Conservation (phyloP, 352 stramenopile species). For the Globisporangium paroecandrum region DNA sequence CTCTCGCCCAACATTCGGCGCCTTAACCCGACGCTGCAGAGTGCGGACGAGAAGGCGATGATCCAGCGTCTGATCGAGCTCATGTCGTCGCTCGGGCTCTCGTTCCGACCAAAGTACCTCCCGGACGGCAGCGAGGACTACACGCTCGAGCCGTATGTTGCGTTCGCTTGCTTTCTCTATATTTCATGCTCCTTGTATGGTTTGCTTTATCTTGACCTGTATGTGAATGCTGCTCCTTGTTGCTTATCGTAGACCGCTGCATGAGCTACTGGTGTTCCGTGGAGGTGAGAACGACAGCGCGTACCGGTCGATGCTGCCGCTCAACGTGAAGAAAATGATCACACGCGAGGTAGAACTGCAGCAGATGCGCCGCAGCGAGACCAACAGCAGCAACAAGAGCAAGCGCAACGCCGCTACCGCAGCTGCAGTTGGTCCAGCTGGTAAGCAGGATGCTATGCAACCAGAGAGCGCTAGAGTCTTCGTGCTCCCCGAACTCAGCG, state of each 20-base stretch:
- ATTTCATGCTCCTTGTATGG: slow-evolving; percentile 4
- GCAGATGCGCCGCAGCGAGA: slow-evolving; percentile 68
- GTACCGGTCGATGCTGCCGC: slow-evolving; percentile 43
- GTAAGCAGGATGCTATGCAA: slow-evolving; percentile 17
- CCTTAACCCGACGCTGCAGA: slow-evolving; percentile 54
- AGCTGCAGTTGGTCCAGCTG: slow-evolving; percentile 8
- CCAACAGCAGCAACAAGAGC: slow-evolving; percentile 13
- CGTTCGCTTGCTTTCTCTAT: slow-evolving; percentile 19
- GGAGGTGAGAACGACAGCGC: slow-evolving; percentile 27
- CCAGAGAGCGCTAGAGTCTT: slow-evolving; percentile 33
- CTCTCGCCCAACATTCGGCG: slow-evolving; percentile 65
- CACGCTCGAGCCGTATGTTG: slow-evolving; percentile 76
- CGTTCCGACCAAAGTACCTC: slow-evolving; percentile 66
- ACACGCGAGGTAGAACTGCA: slow-evolving; percentile 77
- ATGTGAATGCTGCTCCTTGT: not conserved
- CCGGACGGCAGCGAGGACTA: slow-evolving; percentile 73
- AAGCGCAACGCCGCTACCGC: not conserved
- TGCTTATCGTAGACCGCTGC: slow-evolving; percentile 39
- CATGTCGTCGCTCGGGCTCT: slow-evolving; percentile 76
- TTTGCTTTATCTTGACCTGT: not conserved
- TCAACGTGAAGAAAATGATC: slow-evolving; percentile 73
- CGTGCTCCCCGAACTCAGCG: slow-evolving; percentile 48
- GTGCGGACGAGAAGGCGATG: slow-evolving; percentile 61
- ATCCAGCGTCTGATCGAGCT: slow-evolving; percentile 67
- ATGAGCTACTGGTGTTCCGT: slow-evolving; percentile 69